Percentiles rank a stretch among this genome's conserved stretches.
Conservation (phyloP, 371 early-diverging fungal genomes). For the Zychaea mexicana region DNA sequence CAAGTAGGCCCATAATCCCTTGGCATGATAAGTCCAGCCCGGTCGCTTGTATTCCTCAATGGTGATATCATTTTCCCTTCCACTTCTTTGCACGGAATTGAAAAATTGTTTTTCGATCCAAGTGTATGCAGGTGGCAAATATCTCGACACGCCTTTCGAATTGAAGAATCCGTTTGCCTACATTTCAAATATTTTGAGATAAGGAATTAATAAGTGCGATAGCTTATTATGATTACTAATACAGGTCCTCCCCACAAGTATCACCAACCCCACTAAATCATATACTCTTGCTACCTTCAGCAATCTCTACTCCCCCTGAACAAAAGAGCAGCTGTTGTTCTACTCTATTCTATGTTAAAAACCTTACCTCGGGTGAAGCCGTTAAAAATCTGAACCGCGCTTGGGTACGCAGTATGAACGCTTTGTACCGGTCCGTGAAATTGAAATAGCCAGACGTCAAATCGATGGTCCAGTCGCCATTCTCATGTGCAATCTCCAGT, state of each 20-base stretch:
- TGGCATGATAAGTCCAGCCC: conserved; percentile 95
- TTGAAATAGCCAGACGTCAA: conserved; percentile 96
- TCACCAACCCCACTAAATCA: too few relatives aligned
- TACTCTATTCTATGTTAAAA: too few relatives aligned
- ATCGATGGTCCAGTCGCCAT: conserved; percentile 49
- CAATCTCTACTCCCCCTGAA: too few relatives aligned
- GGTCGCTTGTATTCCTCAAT: conserved; percentile 72
- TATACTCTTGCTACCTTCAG: too few relatives aligned
- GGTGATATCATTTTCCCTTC: conserved; percentile 51
- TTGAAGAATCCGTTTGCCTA: conserved; percentile 94
- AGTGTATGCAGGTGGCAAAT: conserved; percentile 91
- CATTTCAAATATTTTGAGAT: background rate
- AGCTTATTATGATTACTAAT: background rate
- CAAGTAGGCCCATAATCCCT: conserved; percentile 67
- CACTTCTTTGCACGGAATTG: conserved; percentile 33
- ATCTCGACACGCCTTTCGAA: conserved; percentile 84
- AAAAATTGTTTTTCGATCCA: conserved; percentile 71
- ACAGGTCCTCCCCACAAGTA: too few relatives aligned
- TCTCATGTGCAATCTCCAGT: conserved; percentile 49
- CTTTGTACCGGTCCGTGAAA: conserved; percentile 71
- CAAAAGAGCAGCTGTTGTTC: too few relatives aligned
- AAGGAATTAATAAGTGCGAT: background rate
- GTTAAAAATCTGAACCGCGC: conserved; percentile 72
- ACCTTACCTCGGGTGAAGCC: conserved; percentile 88
- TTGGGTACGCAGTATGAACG: conserved; percentile 57